Percentiles rank a stretch among this genome's conserved stretches.
phyloP scores from a whole-genome alignment of 2,329 filamentous ascomycete species.

The Aureobasidium zeae region DNA sequence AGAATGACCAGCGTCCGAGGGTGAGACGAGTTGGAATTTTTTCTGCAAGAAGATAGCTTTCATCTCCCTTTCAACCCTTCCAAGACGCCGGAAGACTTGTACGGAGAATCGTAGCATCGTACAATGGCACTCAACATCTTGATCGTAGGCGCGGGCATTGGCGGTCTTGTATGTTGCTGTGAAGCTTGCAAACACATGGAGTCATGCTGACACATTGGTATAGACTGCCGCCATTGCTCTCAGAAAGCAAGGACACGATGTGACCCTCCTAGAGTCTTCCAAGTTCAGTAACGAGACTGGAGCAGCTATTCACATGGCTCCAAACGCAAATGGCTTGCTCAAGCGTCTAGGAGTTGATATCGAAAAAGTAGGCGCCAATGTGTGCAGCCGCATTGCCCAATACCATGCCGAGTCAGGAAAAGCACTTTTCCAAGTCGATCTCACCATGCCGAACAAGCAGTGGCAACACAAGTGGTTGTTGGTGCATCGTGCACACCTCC shows the following conservation, averaged over 20 bases:
- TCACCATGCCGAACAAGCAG: conserved; percentile 18
- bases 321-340: conserved; percentile 21
- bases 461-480: conserved; percentile 26
- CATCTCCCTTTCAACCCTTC: not conserved
- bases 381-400: conserved; percentile 5
- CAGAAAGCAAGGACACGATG: conserved; percentile 23
- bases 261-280: conserved; percentile 23
- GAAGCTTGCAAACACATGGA: not conserved
- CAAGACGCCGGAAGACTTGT: not conserved
- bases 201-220: not conserved
- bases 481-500: conserved; percentile 26
- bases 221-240: conserved; percentile 23
- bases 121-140: conserved; percentile 19
- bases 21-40: not conserved
- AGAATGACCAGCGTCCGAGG: not conserved
- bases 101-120: not conserved
- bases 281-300: conserved; percentile 24
- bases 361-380: conserved; percentile 18
- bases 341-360: conserved; percentile 17
- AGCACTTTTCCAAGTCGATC: conserved; percentile 8
- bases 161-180: conserved; percentile 19
- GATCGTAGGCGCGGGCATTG: conserved; percentile 26
- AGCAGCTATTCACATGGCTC: conserved; percentile 24
- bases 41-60: not conserved
- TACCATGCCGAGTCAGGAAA: conserved; percentile 15